These are phyloP conservation scores for Wickerhamiella slavikovae DNA, from an alignment of 805 yeast species.

Conservation along the genomic window DNA sequence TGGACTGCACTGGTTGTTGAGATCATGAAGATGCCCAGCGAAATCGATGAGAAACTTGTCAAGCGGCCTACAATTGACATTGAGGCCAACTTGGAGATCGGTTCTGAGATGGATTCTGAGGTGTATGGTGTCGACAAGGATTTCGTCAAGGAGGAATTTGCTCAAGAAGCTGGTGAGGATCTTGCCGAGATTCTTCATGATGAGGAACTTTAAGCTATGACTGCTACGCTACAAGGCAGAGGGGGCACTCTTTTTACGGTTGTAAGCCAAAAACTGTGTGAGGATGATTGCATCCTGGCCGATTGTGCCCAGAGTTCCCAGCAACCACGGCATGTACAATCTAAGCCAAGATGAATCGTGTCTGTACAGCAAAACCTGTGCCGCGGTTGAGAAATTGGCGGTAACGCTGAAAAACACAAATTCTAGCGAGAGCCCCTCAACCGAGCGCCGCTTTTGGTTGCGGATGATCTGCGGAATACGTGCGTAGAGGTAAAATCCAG, in stretches of 20 bases:
- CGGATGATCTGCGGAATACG: constrained; percentile 72
- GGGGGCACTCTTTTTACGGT: constrained; percentile 4
- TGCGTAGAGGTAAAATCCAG: constrained; percentile 48
- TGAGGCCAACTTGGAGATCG: constrained; percentile 9
- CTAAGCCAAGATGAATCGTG: constrained; percentile 37
- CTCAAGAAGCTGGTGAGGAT: constrained; percentile 5
- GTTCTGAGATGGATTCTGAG: constrained; percentile 4
- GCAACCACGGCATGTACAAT: constrained; percentile 52
- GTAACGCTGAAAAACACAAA: constrained; percentile 55
- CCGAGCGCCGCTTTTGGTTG: constrained; percentile 58
- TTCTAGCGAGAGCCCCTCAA: constrained; percentile 67
- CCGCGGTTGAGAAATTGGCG: constrained; percentile 59
- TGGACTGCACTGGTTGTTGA: constrained; percentile 75
- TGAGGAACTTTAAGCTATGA: constrained; percentile 1
- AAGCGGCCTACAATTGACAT: constrained; percentile 10
- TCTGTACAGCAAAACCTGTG: constrained; percentile 48
- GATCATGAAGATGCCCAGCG: constrained; percentile 67
- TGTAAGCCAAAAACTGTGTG: constrained; percentile 45
- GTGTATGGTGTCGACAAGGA: constrained; percentile 11
- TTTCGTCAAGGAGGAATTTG: constrained; percentile 10
- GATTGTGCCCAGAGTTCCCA: constrained; percentile 63
- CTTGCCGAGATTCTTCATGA: background rate
- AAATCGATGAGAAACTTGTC: constrained; percentile 1
- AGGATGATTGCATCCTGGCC: constrained; percentile 48
- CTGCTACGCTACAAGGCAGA: too few relatives aligned